phyloP scores from a whole-genome alignment of 1,284 basidiomycete species.

The Porodaedalea pini region DNA sequence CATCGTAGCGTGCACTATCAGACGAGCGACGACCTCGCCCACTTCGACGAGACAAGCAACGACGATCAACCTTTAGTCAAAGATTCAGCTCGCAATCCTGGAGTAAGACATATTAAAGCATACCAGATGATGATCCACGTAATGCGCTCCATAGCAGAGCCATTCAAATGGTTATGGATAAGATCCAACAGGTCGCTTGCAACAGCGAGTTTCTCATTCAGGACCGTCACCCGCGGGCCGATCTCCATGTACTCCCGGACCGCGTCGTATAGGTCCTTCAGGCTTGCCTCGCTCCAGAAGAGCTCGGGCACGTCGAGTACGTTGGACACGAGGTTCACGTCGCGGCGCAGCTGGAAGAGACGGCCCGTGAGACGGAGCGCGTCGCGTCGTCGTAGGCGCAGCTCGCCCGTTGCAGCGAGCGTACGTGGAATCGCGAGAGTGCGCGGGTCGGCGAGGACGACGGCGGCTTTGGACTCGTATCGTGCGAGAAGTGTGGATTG shows the following conservation, averaged over 20 bases:
- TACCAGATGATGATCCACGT: constrained; percentile 95
- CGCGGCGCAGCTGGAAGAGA: constrained; percentile 85
- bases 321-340: constrained; percentile 90
- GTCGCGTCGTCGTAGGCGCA: constrained; percentile 76
- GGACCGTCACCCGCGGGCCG: constrained; percentile 74
- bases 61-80: constrained; percentile 68
- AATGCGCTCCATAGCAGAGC: constrained; percentile 88
- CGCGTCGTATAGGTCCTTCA: constrained; percentile 88
- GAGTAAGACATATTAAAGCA: constrained; percentile 17
- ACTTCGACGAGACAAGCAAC: constrained; percentile 82
- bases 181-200: constrained; percentile 88
- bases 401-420: constrained; percentile 74
- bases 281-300: constrained; percentile 92
- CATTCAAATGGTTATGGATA: constrained; percentile 92
- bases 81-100: background rate
- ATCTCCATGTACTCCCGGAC: constrained; percentile 96
- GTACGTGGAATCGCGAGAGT: constrained; percentile 82
- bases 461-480: constrained; percentile 81
- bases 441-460: constrained; percentile 75
- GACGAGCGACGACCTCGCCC: constrained; percentile 82
- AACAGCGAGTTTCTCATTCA: constrained; percentile 88
- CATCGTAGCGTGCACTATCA: constrained; percentile 61
- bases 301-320: constrained; percentile 94
- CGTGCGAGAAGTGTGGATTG: constrained; percentile 90
- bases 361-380: constrained; percentile 86